Evolutionary conservation across 2,329 filamentous ascomycete genomes (phyloP).

Genomic region (Huntiella bhutanensis): DNA sequence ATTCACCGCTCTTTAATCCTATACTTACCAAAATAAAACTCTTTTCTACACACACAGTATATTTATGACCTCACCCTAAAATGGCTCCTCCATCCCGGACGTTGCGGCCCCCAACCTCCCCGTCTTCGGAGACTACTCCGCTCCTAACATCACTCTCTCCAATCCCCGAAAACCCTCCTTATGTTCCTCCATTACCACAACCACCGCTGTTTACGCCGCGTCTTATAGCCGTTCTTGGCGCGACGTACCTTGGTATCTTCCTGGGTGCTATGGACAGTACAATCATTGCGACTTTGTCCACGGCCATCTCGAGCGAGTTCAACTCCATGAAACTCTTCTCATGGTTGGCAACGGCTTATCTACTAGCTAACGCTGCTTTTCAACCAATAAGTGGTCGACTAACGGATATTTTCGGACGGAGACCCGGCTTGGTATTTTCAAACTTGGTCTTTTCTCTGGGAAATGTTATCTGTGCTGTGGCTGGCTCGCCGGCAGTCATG

Average conservation of each 20-base stretch:
- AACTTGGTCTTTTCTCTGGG: conserved; percentile 64
- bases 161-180: neutral
- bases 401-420: conserved; percentile 74
- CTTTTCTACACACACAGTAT: too few relatives aligned
- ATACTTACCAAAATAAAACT: too few relatives aligned
- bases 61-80: too few relatives aligned
- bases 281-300: conserved; percentile 69
- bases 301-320: conserved; percentile 69
- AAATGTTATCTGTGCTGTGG: conserved; percentile 67
- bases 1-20: too few relatives aligned
- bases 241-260: conserved; percentile 41
- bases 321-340: conserved; percentile 63
- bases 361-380: conserved; percentile 72
- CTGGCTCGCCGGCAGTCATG: conserved; percentile 45
- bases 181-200: conserved; percentile 16
- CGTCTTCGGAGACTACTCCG: conserved; percentile 6
- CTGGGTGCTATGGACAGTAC: conserved; percentile 53
- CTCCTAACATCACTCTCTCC: neutral
- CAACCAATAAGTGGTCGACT: conserved; percentile 72
- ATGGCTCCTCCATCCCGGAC: neutral
- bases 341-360: conserved; percentile 74
- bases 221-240: conserved; percentile 34
- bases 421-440: conserved; percentile 58
- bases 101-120: neutral
- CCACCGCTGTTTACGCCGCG: conserved; percentile 28